Conservation (phyloP, 805 yeast species). For the Candida corydali region DNA sequence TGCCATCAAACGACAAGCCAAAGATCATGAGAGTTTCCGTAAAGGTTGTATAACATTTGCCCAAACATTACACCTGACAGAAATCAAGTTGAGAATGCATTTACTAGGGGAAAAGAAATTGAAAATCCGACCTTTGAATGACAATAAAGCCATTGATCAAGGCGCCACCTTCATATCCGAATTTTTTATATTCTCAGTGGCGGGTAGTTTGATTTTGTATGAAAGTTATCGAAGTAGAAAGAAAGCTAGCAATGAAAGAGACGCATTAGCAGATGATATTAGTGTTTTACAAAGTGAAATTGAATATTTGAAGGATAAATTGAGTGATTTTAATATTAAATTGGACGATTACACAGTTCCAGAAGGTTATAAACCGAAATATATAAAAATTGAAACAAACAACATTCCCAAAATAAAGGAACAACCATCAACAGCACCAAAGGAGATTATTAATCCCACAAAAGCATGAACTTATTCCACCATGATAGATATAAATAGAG, state of each 20-base stretch:
- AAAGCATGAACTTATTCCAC: too few species aligned
- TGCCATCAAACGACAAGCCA: constrained; percentile 68
- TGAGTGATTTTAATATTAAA: constrained; percentile 37
- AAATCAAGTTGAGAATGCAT: constrained; percentile 55
- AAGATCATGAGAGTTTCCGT: constrained; percentile 63
- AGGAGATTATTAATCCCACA: too few species aligned
- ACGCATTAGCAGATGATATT: constrained; percentile 69
- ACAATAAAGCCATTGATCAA: constrained; percentile 72
- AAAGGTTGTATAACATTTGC: constrained; percentile 64
- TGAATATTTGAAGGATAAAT: constrained; percentile 47
- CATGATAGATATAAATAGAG: too few species aligned
- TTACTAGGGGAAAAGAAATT: constrained; percentile 51
- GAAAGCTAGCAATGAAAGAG: constrained; percentile 60
- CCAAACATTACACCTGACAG: constrained; percentile 65
- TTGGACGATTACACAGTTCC: constrained; percentile 51
- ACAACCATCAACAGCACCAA: too few species aligned
- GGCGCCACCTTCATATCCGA: constrained; percentile 82
- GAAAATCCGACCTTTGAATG: constrained; percentile 74
- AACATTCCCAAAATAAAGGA: not conserved
- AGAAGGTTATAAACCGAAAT: constrained; percentile 14
- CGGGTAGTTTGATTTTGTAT: constrained; percentile 68
- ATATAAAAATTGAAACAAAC: constrained; percentile 11
- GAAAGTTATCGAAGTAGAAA: constrained; percentile 66
- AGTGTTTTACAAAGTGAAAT: constrained; percentile 67
- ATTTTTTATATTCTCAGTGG: constrained; percentile 72